Base-by-base conservation (phyloP, 805 yeast species). In the Naumovozyma dairenensis region DNA sequence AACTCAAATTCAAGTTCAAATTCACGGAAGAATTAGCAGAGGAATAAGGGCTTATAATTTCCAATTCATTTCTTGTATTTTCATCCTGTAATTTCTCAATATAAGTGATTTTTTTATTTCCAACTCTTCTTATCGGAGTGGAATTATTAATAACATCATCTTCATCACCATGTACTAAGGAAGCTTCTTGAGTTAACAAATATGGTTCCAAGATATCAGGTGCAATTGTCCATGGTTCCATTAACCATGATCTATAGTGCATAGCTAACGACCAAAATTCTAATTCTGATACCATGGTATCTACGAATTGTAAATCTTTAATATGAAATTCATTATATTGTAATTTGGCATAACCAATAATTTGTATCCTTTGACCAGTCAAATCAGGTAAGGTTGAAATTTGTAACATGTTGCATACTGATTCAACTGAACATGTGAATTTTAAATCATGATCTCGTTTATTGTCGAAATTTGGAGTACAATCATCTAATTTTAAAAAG, bases 191-290 rank as follows among this genome's bases (percentile, higher is more conserved):
- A 14, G 26, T 32, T 12, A 33, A 32, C 2, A 35, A 15, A 12
- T 31, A 32, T 36, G 40, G 12, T 36, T 36, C 7, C 44, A 53
- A 1, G 37, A 42, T 4, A 38, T 32, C 25, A 51, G 51, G 21
- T 13, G 36, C 43, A 2, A 47, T 21, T 14, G 43, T 40, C 72
- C 72, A 66, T 0, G 67, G 65, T 1, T 40, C 41, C 4, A 30
- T 29, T 19, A 65, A 36, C 6, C 42, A 29, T 6, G 42, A 34
- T 28, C 63, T 45, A 15, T 40, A 35, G 6, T 40, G 25, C 22
- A 64, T 21, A 0, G 59, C 48, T 5, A 30, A 34, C 18, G 39
- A 39, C 70, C 71, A 66, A 52, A 64, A 63, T 6, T 45, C 39
- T 6, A 64, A 29, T 34, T 67, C 69, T 3, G 34, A 33, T 4